Percentiles rank a stretch among this genome's conserved stretches.
Conservation (phyloP, 768 basidiomycete genomes). For the Auricularia sp. region DNA sequence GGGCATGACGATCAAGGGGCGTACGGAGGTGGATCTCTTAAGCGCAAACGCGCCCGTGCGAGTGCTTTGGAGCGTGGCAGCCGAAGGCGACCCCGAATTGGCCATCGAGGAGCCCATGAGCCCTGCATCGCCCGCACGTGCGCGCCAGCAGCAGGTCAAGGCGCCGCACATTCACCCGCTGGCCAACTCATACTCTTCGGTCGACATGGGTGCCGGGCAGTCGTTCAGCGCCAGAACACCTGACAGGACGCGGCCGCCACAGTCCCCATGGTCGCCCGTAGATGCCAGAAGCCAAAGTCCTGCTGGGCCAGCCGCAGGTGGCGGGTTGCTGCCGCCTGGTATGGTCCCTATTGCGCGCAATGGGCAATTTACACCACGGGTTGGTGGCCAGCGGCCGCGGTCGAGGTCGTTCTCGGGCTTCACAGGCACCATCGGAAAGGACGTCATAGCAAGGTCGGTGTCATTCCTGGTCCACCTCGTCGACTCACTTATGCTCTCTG, state of each 20-base stretch:
- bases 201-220: neutral
- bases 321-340: too few relatives aligned
- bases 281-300: neutral
- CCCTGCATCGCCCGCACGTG: too few relatives aligned
- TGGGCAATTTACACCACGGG: slow-evolving; percentile 51
- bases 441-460: neutral
- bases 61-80: slow-evolving; percentile 29
- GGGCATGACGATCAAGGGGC: slow-evolving; percentile 51
- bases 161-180: neutral
- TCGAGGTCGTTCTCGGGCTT: slow-evolving; percentile 75
- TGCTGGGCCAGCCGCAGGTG: too few relatives aligned
- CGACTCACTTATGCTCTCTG: neutral
- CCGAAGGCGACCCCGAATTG: neutral
- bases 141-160: too few relatives aligned
- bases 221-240: neutral
- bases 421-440: slow-evolving; percentile 6
- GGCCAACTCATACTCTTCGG: neutral
- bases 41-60: slow-evolving; percentile 47
- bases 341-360: too few relatives aligned
- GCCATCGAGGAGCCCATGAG: too few relatives aligned
- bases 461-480: neutral
- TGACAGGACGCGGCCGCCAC: slow-evolving; percentile 4
- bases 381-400: slow-evolving; percentile 38
- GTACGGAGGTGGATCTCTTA: slow-evolving; percentile 41
- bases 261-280: neutral